These are phyloP conservation scores for Cystobasidium ongulense DNA, from an alignment of 768 basidiomycete genomes.

Conservation along the genomic window DNA sequence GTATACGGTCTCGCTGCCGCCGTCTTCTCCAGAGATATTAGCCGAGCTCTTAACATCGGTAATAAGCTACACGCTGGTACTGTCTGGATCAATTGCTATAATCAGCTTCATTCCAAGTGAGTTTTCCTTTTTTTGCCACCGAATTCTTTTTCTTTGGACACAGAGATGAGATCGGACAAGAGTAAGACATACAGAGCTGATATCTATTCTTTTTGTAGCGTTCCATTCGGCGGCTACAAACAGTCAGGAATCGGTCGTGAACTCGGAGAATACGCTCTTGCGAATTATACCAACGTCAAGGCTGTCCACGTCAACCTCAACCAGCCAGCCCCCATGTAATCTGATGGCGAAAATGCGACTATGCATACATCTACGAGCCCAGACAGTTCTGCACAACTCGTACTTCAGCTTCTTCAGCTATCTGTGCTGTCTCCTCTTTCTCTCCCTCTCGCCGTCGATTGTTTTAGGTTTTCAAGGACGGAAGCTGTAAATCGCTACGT, in stretches of 20 bases:
- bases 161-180: too few relatives aligned
- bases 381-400: too few relatives aligned
- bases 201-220: constrained; percentile 27
- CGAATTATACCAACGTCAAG: constrained; percentile 30
- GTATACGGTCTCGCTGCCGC: constrained; percentile 59
- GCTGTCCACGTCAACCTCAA: constrained; percentile 18
- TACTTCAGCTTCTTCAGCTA: too few relatives aligned
- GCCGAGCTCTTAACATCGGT: constrained; percentile 62
- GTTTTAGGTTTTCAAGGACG: too few relatives aligned
- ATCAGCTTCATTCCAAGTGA: constrained; percentile 17
- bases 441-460: too few relatives aligned
- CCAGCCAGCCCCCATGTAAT: background rate
- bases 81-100: constrained; percentile 51
- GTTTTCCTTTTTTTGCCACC: background rate
- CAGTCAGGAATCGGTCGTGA: constrained; percentile 47
- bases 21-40: constrained; percentile 73
- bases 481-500: too few relatives aligned
- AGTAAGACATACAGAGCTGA: background rate
- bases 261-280: constrained; percentile 39
- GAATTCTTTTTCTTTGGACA: too few relatives aligned
- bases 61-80: constrained; percentile 74
- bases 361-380: too few relatives aligned
- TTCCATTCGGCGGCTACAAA: constrained; percentile 50
- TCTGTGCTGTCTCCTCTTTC: too few relatives aligned
- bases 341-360: too few relatives aligned